Percentiles rank a stretch among this genome's conserved stretches.
phyloP scores from a whole-genome alignment of 2,329 filamentous ascomycete genomes.

The Aspergillus proliferans region DNA sequence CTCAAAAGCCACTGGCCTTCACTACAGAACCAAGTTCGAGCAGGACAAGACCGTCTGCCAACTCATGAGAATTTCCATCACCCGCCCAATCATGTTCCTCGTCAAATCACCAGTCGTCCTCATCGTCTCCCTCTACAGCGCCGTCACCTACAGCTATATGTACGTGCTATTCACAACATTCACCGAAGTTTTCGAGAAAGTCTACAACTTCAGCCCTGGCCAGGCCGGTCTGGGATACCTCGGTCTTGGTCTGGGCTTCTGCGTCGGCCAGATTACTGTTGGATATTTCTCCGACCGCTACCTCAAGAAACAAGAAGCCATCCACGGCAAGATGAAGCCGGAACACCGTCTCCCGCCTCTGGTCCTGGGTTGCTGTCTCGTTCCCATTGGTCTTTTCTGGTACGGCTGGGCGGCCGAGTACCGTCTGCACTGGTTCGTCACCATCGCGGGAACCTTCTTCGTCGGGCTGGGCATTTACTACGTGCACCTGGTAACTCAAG shows the following conservation, averaged over 20 bases:
- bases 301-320: background rate
- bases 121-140: constrained; percentile 56
- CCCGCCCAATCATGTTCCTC: constrained; percentile 45
- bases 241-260: constrained; percentile 47
- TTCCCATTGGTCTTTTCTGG: constrained; percentile 5
- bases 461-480: constrained; percentile 18
- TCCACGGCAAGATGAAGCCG: constrained; percentile 1
- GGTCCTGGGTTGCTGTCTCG: background rate
- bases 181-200: constrained; percentile 53
- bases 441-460: constrained; percentile 16
- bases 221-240: constrained; percentile 55
- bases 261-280: background rate
- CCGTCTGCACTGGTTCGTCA: constrained; percentile 15
- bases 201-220: constrained; percentile 54
- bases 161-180: constrained; percentile 58
- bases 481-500: constrained; percentile 9
- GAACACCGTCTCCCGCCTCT: constrained; percentile 4
- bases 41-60: constrained; percentile 49
- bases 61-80: constrained; percentile 52
- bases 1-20: constrained; percentile 49
- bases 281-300: constrained; percentile 5
- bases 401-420: constrained; percentile 18
- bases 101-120: constrained; percentile 55
- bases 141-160: constrained; percentile 46
- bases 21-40: constrained; percentile 53